Conservation (phyloP, 331 rosid species). For the Quercus tomentella region DNA sequence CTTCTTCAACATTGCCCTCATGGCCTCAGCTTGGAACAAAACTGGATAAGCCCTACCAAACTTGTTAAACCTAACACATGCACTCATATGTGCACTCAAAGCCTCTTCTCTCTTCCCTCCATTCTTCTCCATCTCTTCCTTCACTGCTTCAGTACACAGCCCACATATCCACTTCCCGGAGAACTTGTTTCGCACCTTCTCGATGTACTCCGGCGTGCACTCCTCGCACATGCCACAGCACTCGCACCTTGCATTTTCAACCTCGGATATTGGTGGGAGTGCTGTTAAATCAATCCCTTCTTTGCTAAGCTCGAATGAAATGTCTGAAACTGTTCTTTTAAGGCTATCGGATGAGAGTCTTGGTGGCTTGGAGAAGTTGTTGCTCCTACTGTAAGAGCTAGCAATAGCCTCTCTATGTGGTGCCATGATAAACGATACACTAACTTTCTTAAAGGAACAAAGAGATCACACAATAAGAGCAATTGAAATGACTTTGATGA, state of each 20-base stretch:
- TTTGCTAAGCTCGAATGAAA: constrained; percentile 57
- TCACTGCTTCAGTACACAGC: constrained; percentile 85
- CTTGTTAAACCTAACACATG: constrained; percentile 84
- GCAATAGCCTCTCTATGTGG: constrained; percentile 61
- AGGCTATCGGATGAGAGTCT: constrained; percentile 40
- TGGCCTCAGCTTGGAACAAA: constrained; percentile 83
- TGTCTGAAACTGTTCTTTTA: constrained; percentile 77
- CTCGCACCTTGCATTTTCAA: constrained; percentile 77
- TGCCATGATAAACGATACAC: constrained; percentile 43
- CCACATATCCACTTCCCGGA: constrained; percentile 88
- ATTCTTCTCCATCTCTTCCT: constrained; percentile 76
- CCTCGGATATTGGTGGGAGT: constrained; percentile 68
- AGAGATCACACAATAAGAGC: not conserved
- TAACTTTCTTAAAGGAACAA: not conserved
- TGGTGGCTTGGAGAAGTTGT: constrained; percentile 39
- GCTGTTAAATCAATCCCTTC: constrained; percentile 25
- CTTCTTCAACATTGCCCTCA: constrained; percentile 90
- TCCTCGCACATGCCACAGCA: constrained; percentile 97
- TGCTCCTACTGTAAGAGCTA: constrained; percentile 9
- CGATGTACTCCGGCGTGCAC: constrained; percentile 80
- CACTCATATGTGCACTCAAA: constrained; percentile 61
- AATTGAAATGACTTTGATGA: not conserved
- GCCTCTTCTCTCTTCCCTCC: constrained; percentile 79
- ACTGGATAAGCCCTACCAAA: constrained; percentile 80
- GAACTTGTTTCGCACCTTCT: constrained; percentile 53